Percentiles rank a stretch among this genome's conserved stretches.
phyloP scores from a whole-genome alignment of 352 stramenopile genomes.

The Globisporangium nagaii region DNA sequence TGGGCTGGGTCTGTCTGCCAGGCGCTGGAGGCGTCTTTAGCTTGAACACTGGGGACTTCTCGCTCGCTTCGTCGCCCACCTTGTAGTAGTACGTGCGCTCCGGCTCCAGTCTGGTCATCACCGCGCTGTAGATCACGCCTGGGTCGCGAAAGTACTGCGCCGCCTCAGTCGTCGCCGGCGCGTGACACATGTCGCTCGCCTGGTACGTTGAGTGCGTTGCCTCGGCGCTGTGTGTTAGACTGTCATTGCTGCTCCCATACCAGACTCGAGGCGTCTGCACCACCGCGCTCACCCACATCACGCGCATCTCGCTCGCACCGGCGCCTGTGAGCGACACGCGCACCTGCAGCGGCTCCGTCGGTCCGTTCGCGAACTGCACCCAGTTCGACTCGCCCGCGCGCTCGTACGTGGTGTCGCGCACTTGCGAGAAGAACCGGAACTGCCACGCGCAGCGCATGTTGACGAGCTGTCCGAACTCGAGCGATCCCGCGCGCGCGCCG shows the following conservation, averaged over 20 bases:
- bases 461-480: slow-evolving; percentile 30
- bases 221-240: not conserved
- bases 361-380: slow-evolving; percentile 22
- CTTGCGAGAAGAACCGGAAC: slow-evolving; percentile 25
- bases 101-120: slow-evolving; percentile 12
- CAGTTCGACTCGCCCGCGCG: slow-evolving; percentile 17
- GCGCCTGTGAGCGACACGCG: slow-evolving; percentile 24
- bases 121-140: slow-evolving; percentile 15
- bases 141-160: slow-evolving; percentile 16
- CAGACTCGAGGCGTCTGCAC: slow-evolving; percentile 15
- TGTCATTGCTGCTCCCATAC: slow-evolving; percentile 7
- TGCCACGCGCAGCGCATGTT: slow-evolving; percentile 43
- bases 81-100: slow-evolving; percentile 19
- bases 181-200: slow-evolving; percentile 24
- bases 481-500: slow-evolving; percentile 1
- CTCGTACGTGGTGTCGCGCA: slow-evolving; percentile 12
- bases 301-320: slow-evolving; percentile 23
- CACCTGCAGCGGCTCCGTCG: slow-evolving; percentile 28
- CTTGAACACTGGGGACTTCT: slow-evolving; percentile 10
- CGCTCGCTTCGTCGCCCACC: slow-evolving; percentile 4
- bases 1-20: slow-evolving; percentile 4
- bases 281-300: slow-evolving; percentile 30
- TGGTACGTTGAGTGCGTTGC: not conserved
- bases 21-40: slow-evolving; percentile 15
- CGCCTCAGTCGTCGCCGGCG: slow-evolving; percentile 12